phyloP scores from a whole-genome alignment of 768 basidiomycete species.

The Grammothele lineata region DNA sequence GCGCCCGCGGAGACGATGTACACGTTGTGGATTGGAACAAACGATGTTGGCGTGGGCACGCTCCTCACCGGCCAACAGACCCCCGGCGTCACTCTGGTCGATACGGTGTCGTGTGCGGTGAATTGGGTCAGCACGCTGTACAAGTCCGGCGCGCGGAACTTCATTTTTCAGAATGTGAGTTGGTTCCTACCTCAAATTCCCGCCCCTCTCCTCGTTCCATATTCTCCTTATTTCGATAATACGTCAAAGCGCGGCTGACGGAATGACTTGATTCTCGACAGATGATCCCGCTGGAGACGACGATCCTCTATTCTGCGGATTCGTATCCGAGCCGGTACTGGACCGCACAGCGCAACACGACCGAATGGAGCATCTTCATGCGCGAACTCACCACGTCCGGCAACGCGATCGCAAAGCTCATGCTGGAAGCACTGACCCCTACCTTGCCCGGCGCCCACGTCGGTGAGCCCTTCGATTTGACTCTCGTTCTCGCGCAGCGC shows the following conservation, averaged over 20 bases:
- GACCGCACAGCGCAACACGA: slow-evolving; percentile 28
- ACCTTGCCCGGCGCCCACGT: slow-evolving; percentile 44
- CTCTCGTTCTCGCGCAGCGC: too few species aligned
- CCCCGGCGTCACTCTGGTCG: slow-evolving; percentile 48
- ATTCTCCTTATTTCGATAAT: background rate
- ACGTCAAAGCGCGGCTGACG: too few species aligned
- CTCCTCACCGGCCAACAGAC: slow-evolving; percentile 49
- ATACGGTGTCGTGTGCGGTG: slow-evolving; percentile 54
- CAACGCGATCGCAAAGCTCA: slow-evolving; percentile 26
- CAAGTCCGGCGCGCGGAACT: slow-evolving; percentile 56
- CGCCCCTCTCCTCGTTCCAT: background rate
- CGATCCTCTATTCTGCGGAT: slow-evolving; percentile 27
- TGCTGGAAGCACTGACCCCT: slow-evolving; percentile 23
- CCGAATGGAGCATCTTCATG: slow-evolving; percentile 32
- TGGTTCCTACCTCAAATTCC: background rate
- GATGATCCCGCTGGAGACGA: slow-evolving; percentile 32
- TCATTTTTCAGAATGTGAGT: slow-evolving; percentile 64
- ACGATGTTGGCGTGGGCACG: slow-evolving; percentile 52
- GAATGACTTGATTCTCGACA: too few species aligned
- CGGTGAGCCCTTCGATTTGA: slow-evolving; percentile 33
- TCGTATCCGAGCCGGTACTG: slow-evolving; percentile 32
- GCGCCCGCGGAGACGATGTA: slow-evolving; percentile 48
- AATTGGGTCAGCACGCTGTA: slow-evolving; percentile 58
- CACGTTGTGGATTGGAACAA: slow-evolving; percentile 60
- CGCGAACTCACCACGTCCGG: slow-evolving; percentile 27